Evolutionary conservation across 2,329 filamentous ascomycete species (phyloP).

Genomic region (Neopestalotiopsis rosae): DNA sequence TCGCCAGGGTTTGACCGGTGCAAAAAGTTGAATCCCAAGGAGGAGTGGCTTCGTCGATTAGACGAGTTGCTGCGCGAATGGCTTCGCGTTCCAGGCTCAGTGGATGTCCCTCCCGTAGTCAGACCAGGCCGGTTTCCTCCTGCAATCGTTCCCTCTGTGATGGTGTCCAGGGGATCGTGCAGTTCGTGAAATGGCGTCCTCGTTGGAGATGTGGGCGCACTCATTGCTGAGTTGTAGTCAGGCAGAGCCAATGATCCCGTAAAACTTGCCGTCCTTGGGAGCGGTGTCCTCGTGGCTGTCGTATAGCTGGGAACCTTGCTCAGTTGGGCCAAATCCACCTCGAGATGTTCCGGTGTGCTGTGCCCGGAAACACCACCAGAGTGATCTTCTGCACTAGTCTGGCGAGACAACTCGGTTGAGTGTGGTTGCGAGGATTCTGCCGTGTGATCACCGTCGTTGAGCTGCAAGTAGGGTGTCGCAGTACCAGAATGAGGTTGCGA

Average conservation of each 20-base stretch:
- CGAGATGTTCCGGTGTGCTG: slow-evolving; percentile 56
- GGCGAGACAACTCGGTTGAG: slow-evolving; percentile 56
- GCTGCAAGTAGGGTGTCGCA: slow-evolving; percentile 47
- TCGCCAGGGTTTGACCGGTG: slow-evolving; percentile 23
- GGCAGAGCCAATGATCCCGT: slow-evolving; percentile 60
- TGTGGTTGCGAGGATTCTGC: slow-evolving; percentile 46
- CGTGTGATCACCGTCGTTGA: slow-evolving; percentile 38
- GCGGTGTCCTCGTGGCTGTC: slow-evolving; percentile 71
- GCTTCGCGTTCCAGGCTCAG: slow-evolving; percentile 1
- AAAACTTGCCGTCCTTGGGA: slow-evolving; percentile 56
- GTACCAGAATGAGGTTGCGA: slow-evolving; percentile 45
- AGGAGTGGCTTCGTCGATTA: slow-evolving; percentile 19
- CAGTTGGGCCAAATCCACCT: slow-evolving; percentile 67
- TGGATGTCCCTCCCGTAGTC: slow-evolving; percentile 15
- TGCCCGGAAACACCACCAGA: slow-evolving; percentile 48
- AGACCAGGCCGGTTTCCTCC: neutral
- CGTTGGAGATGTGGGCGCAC: slow-evolving; percentile 55
- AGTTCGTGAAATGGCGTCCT: slow-evolving; percentile 34
- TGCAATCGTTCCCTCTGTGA: slow-evolving; percentile 28
- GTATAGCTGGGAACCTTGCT: slow-evolving; percentile 79
- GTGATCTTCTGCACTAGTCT: slow-evolving; percentile 57
- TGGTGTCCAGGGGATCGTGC: slow-evolving; percentile 34
- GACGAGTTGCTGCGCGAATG: slow-evolving; percentile 29
- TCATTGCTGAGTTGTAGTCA: slow-evolving; percentile 69
- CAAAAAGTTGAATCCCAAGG: slow-evolving; percentile 34